Evolutionary conservation across 2,329 filamentous ascomycete genomes (phyloP).

Genomic region (Venturia pyrina): DNA sequence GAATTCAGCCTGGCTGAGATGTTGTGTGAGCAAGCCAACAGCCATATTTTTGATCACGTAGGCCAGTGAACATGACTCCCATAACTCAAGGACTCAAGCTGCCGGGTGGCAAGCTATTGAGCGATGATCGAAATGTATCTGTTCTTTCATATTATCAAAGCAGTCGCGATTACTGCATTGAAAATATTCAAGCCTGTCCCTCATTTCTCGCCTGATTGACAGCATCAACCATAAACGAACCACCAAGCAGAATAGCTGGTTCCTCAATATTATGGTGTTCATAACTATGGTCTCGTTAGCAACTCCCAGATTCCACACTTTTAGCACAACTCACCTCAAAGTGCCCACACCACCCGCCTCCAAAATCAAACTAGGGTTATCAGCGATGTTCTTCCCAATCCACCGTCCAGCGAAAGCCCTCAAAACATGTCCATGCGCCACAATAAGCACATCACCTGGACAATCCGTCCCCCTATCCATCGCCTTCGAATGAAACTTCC

Average conservation of each 20-base stretch:
- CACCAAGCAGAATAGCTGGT: constrained; percentile 68
- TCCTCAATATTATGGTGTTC: constrained; percentile 70
- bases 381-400: constrained; percentile 58
- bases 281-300: constrained; percentile 43
- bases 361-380: constrained; percentile 62
- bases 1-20: no score
- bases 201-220: constrained; percentile 5
- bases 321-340: constrained; percentile 49
- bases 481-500: constrained; percentile 26
- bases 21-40: no score
- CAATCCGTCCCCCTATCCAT: constrained; percentile 27
- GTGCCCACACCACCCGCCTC: constrained; percentile 79
- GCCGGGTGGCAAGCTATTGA: no score
- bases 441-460: constrained; percentile 58
- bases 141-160: no score
- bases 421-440: constrained; percentile 78
- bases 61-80: no score
- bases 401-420: constrained; percentile 78
- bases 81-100: no score
- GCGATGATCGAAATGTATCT: no score
- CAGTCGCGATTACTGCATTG: no score
- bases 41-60: no score
- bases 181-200: no score
- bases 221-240: constrained; percentile 43
- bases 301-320: background rate